These are phyloP conservation scores for Meyerozyma smithsonii DNA, from an alignment of 1,139 yeast genomes.

Conservation along the genomic window DNA sequence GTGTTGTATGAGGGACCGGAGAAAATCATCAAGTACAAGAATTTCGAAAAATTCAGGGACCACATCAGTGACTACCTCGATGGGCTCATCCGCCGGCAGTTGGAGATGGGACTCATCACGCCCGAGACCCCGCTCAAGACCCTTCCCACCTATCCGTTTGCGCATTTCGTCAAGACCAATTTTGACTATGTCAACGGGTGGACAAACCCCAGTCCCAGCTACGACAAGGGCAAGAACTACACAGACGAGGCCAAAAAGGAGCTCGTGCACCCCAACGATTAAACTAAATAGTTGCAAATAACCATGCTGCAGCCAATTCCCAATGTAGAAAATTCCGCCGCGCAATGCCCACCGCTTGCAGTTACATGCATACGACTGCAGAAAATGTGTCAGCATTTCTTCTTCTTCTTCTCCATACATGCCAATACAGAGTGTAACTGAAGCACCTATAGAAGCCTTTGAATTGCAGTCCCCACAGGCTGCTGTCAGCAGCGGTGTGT, in stretches of 20 bases:
- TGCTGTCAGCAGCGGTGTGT: not conserved
- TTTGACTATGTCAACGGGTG: slow-evolving; percentile 38
- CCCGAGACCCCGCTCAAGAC: slow-evolving; percentile 59
- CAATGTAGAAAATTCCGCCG: not conserved
- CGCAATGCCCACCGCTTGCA: no score
- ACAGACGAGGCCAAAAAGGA: slow-evolving; percentile 20
- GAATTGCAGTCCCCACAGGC: not conserved
- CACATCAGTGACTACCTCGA: slow-evolving; percentile 58
- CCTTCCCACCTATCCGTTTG: slow-evolving; percentile 60
- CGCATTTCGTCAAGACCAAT: slow-evolving; percentile 41
- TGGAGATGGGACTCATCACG: slow-evolving; percentile 49
- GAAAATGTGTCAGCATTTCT: no score
- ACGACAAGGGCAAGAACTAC: slow-evolving; percentile 20
- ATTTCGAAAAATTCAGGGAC: slow-evolving; percentile 52
- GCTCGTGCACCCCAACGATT: slow-evolving; percentile 15
- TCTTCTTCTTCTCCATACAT: not conserved
- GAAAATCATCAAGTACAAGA: slow-evolving; percentile 59
- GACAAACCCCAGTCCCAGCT: slow-evolving; percentile 36
- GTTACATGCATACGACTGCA: no score
- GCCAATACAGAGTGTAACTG: not conserved
- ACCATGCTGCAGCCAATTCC: not conserved
- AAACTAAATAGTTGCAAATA: slow-evolving; percentile 1
- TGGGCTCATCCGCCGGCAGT: slow-evolving; percentile 50
- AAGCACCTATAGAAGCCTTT: not conserved
- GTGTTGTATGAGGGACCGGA: slow-evolving; percentile 65